Percentiles rank a stretch among this genome's conserved stretches.
Conservation (phyloP, 257 asterid species). For the Knoxia roxburghii region DNA sequence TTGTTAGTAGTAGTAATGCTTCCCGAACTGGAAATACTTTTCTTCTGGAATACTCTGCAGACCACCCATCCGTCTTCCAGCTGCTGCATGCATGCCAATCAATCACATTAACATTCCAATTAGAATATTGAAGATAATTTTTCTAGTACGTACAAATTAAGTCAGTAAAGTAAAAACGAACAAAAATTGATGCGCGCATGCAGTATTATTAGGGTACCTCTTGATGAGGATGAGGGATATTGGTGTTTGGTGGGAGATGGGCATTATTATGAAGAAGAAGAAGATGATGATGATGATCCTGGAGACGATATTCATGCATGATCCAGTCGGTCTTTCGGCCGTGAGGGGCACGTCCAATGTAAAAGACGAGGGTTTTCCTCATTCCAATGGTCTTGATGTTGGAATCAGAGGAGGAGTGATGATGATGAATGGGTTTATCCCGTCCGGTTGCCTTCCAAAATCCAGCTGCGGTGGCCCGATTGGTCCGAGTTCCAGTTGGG, state of each 20-base stretch:
- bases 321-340: conserved; percentile 89
- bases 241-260: no score
- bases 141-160: no score
- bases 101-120: no score
- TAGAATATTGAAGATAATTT: no score
- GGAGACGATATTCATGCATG: conserved; percentile 87
- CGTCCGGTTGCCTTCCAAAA: conserved; percentile 87
- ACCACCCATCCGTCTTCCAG: conserved; percentile 93
- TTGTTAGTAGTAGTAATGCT: conserved; percentile 11
- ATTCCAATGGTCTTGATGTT: conserved; percentile 57
- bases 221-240: conserved; percentile 15
- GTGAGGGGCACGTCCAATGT: conserved; percentile 82
- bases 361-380: conserved; percentile 87
- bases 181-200: no score
- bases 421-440: conserved; percentile 56
- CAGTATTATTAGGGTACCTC: no score
- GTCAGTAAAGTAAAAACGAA: no score
- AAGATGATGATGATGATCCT: conserved; percentile 44
- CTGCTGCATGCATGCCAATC: not conserved
- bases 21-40: conserved; percentile 58
- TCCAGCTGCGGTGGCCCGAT: conserved; percentile 72
- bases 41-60: conserved; percentile 80
- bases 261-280: no score
- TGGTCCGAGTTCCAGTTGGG: conserved; percentile 79
- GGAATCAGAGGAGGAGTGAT: conserved; percentile 11